phyloP scores from a whole-genome alignment of 1,139 yeast species.

The Geotrichum klebahnii region DNA sequence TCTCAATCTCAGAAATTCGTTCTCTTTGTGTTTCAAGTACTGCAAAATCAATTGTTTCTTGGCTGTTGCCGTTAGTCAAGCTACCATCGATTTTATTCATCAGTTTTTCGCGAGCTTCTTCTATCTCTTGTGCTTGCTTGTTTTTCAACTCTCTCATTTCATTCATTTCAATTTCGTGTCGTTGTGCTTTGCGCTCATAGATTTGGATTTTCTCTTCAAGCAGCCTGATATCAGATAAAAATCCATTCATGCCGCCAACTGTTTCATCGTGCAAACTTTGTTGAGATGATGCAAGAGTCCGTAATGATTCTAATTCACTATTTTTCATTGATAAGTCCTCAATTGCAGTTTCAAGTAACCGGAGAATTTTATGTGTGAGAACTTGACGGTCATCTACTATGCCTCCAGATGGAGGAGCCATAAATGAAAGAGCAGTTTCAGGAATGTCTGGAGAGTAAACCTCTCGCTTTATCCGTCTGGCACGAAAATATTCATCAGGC shows the following conservation, averaged over 20 bases:
- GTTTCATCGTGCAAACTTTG: conserved; percentile 41
- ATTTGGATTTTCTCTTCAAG: conserved; percentile 30
- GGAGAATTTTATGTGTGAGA: conserved; percentile 50
- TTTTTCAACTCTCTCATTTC: conserved; percentile 14
- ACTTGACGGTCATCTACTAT: conserved; percentile 49
- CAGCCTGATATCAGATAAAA: conserved; percentile 32
- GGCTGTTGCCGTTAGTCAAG: too few species aligned
- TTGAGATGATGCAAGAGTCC: conserved; percentile 34
- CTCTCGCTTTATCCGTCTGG: conserved; percentile 63
- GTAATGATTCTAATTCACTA: conserved; percentile 38
- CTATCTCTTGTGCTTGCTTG: conserved; percentile 18
- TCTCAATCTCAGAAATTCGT: conserved; percentile 44
- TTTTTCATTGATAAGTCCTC: conserved; percentile 25
- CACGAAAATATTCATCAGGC: conserved; percentile 47
- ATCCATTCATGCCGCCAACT: conserved; percentile 41
- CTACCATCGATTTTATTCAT: not conserved
- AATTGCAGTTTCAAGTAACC: conserved; percentile 35
- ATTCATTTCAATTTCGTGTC: conserved; percentile 23
- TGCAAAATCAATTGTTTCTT: conserved; percentile 1
- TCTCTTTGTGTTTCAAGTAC: conserved; percentile 24
- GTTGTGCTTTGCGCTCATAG: conserved; percentile 33
- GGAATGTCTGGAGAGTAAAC: conserved; percentile 25
- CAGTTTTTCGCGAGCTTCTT: conserved; percentile 5
- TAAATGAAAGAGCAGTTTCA: conserved; percentile 19
- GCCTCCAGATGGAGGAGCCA: conserved; percentile 22